Evolutionary conservation across 2,329 filamentous ascomycete genomes (phyloP).

Genomic region (Myriosclerotinia scirpicola): DNA sequence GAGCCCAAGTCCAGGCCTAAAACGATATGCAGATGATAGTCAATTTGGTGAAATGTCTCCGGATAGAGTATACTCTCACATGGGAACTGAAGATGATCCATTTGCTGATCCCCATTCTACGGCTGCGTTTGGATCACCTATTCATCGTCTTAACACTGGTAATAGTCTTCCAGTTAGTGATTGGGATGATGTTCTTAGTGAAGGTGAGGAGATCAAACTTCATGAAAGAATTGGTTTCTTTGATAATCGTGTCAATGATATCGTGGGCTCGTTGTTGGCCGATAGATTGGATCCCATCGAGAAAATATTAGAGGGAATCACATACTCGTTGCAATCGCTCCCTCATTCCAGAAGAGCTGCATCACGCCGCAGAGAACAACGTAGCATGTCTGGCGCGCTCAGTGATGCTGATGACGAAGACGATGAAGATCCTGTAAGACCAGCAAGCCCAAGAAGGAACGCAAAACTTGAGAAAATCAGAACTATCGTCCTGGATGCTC

Average conservation of each 20-base stretch:
- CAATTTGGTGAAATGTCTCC: constrained; percentile 34
- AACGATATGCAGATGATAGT: constrained; percentile 4
- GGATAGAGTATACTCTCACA: constrained; percentile 47
- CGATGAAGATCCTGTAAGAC: constrained; percentile 61
- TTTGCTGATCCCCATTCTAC: constrained; percentile 41
- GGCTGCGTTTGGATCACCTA: constrained; percentile 52
- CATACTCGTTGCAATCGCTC: constrained; percentile 63
- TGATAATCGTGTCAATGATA: constrained; percentile 81
- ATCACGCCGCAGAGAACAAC: constrained; percentile 58
- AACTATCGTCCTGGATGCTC: constrained; percentile 68
- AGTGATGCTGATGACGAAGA: constrained; percentile 95
- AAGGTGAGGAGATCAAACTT: constrained; percentile 80
- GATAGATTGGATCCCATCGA: constrained; percentile 79
- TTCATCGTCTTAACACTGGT: constrained; percentile 63
- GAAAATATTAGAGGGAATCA: constrained; percentile 73
- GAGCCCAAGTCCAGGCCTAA: constrained; percentile 66
- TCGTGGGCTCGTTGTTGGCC: constrained; percentile 77
- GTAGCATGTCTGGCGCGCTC: constrained; percentile 68
- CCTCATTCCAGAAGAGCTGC: constrained; percentile 49
- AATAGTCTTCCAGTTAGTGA: constrained; percentile 74
- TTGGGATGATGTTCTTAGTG: constrained; percentile 85
- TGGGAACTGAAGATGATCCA: constrained; percentile 46
- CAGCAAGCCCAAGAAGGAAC: constrained; percentile 75
- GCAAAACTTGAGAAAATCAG: constrained; percentile 82
- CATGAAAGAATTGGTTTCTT: constrained; percentile 83